Percentiles rank a stretch among this genome's conserved stretches.
Evolutionary conservation across 805 yeast genomes (phyloP).

Genomic region (Schwanniomyces yamadae): DNA sequence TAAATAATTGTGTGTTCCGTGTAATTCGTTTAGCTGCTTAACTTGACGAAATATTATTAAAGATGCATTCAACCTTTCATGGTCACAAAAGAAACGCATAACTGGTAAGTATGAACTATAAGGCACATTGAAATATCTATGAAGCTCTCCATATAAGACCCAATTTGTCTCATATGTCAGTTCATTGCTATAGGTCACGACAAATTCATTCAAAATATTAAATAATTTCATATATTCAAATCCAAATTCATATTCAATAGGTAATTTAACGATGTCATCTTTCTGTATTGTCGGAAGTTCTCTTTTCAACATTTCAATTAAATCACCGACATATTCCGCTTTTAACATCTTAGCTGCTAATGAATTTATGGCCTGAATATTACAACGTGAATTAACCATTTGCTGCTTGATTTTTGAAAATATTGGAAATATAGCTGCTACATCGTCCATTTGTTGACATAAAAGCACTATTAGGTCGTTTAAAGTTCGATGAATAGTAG

Average conservation of each 20-base stretch:
- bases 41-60: conserved; percentile 60
- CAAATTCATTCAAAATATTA: conserved; percentile 28
- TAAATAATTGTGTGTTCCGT: conserved; percentile 31
- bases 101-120: conserved; percentile 58
- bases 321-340: conserved; percentile 39
- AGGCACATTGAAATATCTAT: conserved; percentile 56
- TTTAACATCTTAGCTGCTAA: conserved; percentile 28
- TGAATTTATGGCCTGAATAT: conserved; percentile 28
- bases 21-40: conserved; percentile 53
- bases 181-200: conserved; percentile 28
- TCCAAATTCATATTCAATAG: conserved; percentile 22
- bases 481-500: conserved; percentile 42
- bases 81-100: conserved; percentile 53
- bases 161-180: conserved; percentile 47
- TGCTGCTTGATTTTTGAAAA: conserved; percentile 39
- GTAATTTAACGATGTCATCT: conserved; percentile 27
- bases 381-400: conserved; percentile 26
- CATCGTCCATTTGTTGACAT: conserved; percentile 28
- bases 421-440: conserved; percentile 26
- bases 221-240: conserved; percentile 28
- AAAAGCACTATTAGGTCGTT: conserved; percentile 42
- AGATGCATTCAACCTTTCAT: conserved; percentile 60
- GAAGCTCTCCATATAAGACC: conserved; percentile 58
- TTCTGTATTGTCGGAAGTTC: conserved; percentile 37
- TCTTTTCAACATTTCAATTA: conserved; percentile 39